A percentile compares a stretch with the other conserved stretches of the same genome.
phyloP scores from a whole-genome alignment of 345 rosid genomes.

The Corchorus olitorius region DNA sequence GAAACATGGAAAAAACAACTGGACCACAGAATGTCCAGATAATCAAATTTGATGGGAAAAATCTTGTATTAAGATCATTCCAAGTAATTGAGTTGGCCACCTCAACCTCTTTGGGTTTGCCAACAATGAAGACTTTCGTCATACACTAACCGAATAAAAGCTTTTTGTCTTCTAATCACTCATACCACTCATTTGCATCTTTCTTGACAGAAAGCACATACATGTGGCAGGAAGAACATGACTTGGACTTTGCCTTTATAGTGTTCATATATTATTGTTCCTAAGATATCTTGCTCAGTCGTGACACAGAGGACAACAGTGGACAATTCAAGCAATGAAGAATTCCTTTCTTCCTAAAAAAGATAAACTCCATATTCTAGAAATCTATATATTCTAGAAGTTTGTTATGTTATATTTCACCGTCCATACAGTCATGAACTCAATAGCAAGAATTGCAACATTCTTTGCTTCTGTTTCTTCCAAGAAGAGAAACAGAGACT shows the following conservation, averaged over 20 bases:
- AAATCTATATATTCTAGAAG: no score
- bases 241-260: neutral
- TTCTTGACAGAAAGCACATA: neutral
- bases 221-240: neutral
- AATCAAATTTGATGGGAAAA: neutral
- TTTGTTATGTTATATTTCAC: neutral
- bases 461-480: neutral
- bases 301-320: neutral
- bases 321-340: neutral
- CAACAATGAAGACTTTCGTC: neutral
- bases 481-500: neutral
- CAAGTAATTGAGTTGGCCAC: neutral
- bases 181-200: conserved; percentile 1
- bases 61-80: conserved; percentile 4
- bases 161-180: neutral
- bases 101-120: neutral
- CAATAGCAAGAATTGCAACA: neutral
- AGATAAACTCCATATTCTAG: no score
- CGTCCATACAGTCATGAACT: neutral
- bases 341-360: neutral
- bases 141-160: neutral
- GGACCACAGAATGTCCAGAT: neutral
- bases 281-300: neutral
- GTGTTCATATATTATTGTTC: neutral
- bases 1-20: neutral